Conservation (phyloP, 1,139 yeast species). For the Pneumocystis jirovecii region DNA sequence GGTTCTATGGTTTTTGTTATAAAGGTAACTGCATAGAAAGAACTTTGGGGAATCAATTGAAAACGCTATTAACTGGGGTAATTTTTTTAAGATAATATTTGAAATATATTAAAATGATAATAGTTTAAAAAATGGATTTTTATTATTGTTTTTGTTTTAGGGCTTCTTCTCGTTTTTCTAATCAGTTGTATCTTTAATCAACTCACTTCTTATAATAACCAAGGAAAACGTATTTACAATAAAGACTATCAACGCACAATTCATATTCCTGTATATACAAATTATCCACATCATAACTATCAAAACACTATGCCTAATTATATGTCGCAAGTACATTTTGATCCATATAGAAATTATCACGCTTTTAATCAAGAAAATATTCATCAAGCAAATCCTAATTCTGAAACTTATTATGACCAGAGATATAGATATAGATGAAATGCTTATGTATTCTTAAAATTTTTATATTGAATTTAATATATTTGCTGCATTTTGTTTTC, state of each 20-base stretch:
- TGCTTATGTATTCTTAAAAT: not conserved
- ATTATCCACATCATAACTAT: not conserved
- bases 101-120: not conserved
- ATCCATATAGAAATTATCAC: not conserved
- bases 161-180: not conserved
- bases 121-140: not conserved
- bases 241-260: not conserved
- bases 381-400: not conserved
- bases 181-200: not conserved
- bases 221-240: not conserved
- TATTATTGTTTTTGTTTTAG: not conserved
- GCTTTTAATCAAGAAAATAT: not conserved
- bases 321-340: not conserved
- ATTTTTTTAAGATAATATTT: not conserved
- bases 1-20: constrained; percentile 22
- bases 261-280: not conserved
- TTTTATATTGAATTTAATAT: not conserved
- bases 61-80: not conserved
- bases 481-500: not conserved
- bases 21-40: constrained; percentile 23
- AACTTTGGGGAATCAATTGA: not conserved
- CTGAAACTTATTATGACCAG: not conserved
- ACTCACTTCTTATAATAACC: not conserved
- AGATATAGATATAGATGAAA: not conserved
- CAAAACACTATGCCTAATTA: not conserved